Evolutionary conservation across 208 protist species (phyloP).

Genomic region (Acanthamoeba royreba): DNA sequence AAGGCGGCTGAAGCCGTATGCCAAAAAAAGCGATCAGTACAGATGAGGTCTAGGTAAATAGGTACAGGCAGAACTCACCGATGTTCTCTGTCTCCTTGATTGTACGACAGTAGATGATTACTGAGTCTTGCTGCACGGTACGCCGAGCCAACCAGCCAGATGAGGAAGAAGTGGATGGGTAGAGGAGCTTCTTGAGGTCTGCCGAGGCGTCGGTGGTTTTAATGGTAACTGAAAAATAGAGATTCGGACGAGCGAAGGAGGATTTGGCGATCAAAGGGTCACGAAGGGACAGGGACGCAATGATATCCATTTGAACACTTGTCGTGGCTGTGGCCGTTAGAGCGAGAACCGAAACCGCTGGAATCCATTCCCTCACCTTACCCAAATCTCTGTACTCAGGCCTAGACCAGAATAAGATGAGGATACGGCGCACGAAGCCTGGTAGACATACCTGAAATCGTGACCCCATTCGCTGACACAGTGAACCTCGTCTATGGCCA

Average conservation of each 20-base stretch:
- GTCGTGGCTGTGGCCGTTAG: conserved; percentile 76
- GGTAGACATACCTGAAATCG: conserved; percentile 52
- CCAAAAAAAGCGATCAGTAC: neutral
- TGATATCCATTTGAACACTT: conserved; percentile 62
- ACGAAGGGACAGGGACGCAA: conserved; percentile 39
- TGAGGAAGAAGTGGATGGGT: neutral
- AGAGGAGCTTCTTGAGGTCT: conserved; percentile 5
- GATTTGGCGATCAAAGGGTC: conserved; percentile 51
- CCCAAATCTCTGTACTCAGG: conserved; percentile 56
- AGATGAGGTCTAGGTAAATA: neutral
- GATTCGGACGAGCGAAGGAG: conserved; percentile 71
- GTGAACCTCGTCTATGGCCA: conserved; percentile 75
- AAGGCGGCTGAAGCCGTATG: neutral
- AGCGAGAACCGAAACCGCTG: conserved; percentile 64
- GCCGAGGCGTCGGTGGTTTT: neutral
- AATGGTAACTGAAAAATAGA: neutral
- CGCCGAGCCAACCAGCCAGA: neutral
- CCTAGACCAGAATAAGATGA: neutral
- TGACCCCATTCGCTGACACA: conserved; percentile 76
- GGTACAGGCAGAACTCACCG: neutral
- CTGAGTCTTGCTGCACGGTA: neutral
- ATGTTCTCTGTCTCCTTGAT: conserved; percentile 18
- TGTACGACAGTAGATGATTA: neutral
- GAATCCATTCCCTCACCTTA: conserved; percentile 41
- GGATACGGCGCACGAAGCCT: neutral